These are phyloP conservation scores for Miscanthus lutarioriparius DNA, from an alignment of 176 grass and related monocot genomes.

Conservation along the genomic window DNA sequence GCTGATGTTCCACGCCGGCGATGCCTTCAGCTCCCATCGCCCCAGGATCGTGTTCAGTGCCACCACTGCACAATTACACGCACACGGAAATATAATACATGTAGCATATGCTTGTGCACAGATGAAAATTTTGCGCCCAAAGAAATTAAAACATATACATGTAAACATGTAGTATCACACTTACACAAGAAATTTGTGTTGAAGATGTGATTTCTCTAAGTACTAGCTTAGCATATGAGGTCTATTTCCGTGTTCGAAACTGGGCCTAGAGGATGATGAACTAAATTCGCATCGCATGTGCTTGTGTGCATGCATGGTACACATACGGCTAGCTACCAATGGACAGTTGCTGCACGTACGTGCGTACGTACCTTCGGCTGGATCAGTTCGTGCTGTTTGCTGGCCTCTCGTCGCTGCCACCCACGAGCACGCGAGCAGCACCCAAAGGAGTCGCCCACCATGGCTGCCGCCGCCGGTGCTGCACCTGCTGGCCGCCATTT, in stretches of 20 bases:
- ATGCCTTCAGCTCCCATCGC: constrained; percentile 4
- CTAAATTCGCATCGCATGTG: too few relatives aligned
- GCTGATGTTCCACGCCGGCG: constrained; percentile 3
- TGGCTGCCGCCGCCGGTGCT: background rate
- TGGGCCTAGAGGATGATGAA: too few relatives aligned
- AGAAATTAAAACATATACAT: background rate
- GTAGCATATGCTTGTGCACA: too few relatives aligned
- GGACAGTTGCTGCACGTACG: background rate
- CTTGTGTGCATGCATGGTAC: too few relatives aligned
- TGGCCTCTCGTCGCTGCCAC: background rate
- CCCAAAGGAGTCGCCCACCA: background rate
- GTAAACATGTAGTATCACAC: background rate
- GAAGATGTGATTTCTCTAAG: background rate
- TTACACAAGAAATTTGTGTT: background rate
- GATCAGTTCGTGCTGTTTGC: background rate
- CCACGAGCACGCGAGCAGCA: background rate
- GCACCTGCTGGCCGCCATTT: background rate
- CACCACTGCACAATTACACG: background rate
- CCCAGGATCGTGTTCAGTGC: constrained; percentile 7
- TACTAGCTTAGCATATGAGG: too few relatives aligned
- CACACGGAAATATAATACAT: background rate
- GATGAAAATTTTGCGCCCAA: too few relatives aligned
- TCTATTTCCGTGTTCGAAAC: too few relatives aligned
- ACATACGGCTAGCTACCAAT: too few relatives aligned
- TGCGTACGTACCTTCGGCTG: background rate